Conservation (phyloP, 352 stramenopile genomes). For the Globisporangium echinulatum region DNA sequence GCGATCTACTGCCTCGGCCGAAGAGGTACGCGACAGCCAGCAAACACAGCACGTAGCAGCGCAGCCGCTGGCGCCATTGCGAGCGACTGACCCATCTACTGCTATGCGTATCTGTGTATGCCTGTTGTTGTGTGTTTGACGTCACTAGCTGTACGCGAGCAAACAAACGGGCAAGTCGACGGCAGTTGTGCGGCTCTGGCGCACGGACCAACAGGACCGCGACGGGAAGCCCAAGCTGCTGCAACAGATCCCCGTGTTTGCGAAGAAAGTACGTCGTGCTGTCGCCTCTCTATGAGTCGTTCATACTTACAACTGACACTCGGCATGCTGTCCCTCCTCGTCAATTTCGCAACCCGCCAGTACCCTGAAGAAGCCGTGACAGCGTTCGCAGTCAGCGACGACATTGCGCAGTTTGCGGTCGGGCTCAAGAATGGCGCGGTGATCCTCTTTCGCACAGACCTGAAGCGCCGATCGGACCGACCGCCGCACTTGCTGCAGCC, state of each 20-base stretch:
- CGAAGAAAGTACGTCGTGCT: conserved; percentile 46
- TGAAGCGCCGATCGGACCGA: conserved; percentile 68
- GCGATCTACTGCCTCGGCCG: conserved; percentile 34
- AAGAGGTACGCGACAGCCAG: conserved; percentile 32
- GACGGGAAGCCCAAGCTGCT: conserved; percentile 82
- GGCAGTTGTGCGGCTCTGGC: conserved; percentile 79
- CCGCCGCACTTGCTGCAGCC: conserved; percentile 69
- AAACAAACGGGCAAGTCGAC: conserved; percentile 64
- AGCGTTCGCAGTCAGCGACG: conserved; percentile 78
- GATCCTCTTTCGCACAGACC: conserved; percentile 74
- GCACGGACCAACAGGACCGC: conserved; percentile 84
- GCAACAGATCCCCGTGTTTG: conserved; percentile 81
- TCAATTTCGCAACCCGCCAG: conserved; percentile 8
- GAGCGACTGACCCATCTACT: neutral
- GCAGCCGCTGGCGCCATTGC: no score
- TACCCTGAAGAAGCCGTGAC: conserved; percentile 85
- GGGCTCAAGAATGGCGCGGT: conserved; percentile 80
- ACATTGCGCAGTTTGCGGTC: conserved; percentile 76
- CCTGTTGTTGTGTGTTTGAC: neutral
- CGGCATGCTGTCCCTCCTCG: neutral
- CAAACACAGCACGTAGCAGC: neutral
- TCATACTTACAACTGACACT: neutral
- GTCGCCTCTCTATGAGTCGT: neutral
- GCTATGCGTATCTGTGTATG: no score
- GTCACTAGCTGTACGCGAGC: conserved; percentile 46